A percentile compares a stretch with the other conserved stretches of the same genome.
Conservation (phyloP, 2,329 filamentous ascomycete genomes). For the Zymoseptoria passerinii region DNA sequence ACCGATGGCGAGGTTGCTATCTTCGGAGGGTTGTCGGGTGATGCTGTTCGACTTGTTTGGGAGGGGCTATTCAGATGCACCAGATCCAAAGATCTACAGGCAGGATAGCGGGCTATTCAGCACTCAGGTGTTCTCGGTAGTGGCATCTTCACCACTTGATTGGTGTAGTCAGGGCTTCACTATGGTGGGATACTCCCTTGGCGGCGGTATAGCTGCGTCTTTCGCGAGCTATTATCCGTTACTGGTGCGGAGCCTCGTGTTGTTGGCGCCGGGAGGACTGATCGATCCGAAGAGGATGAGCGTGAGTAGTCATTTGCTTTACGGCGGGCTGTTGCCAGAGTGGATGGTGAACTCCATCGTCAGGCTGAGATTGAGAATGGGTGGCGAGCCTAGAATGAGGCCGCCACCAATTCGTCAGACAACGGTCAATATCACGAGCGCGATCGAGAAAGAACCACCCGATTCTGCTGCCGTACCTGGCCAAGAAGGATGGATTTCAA, state of each 20-base stretch:
- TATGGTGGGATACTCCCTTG: conserved; percentile 71
- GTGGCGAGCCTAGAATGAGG: conserved; percentile 26
- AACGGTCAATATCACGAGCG: not conserved
- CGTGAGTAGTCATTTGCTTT: conserved; percentile 54
- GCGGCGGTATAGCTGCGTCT: conserved; percentile 62
- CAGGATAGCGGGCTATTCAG: conserved; percentile 68
- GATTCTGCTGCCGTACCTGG: not conserved
- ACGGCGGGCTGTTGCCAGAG: conserved; percentile 55
- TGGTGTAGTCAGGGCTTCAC: conserved; percentile 59
- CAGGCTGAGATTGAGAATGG: conserved; percentile 23
- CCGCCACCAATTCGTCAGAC: not conserved
- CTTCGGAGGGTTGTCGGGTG: conserved; percentile 56
- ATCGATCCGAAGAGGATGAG: conserved; percentile 57
- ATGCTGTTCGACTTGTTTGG: conserved; percentile 74
- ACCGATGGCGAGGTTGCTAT: conserved; percentile 57
- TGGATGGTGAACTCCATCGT: conserved; percentile 47
- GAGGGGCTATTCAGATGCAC: conserved; percentile 67
- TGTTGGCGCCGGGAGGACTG: conserved; percentile 72
- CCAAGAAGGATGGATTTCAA: conserved; percentile 8
- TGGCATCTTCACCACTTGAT: conserved; percentile 59
- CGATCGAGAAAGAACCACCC: not conserved
- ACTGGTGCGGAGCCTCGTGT: conserved; percentile 60
- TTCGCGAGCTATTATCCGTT: conserved; percentile 63
- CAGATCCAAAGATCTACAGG: conserved; percentile 56
- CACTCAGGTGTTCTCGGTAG: conserved; percentile 61